A percentile compares a stretch with the other conserved stretches of the same genome.
Conservation (phyloP, 1,284 basidiomycete genomes). For the Trametes hirsuta region DNA sequence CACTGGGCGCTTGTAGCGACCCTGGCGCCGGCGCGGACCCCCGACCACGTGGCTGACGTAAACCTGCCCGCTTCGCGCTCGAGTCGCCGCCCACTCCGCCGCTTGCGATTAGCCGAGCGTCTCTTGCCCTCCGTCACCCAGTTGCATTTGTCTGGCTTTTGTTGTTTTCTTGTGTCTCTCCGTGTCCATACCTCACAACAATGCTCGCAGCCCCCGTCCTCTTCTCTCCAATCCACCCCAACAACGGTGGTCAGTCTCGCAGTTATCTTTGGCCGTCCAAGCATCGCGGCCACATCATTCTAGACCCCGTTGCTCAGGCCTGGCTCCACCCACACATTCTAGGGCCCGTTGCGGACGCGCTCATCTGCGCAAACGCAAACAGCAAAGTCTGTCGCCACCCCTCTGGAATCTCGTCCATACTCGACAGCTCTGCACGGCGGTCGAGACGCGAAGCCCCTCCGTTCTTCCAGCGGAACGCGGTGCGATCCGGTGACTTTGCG, state of each 20-base stretch:
- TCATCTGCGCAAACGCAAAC: constrained; percentile 7
- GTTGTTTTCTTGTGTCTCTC: background rate
- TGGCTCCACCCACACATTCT: constrained; percentile 4
- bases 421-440: background rate
- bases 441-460: background rate
- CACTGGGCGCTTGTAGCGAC: background rate
- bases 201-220: background rate
- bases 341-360: background rate
- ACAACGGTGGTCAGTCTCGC: background rate
- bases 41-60: constrained; percentile 2
- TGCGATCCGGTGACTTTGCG: constrained; percentile 4
- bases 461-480: background rate
- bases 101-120: background rate
- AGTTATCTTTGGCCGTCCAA: background rate
- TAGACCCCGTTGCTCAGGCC: constrained; percentile 1
- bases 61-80: background rate
- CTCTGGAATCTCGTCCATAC: background rate
- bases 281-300: background rate
- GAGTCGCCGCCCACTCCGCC: background rate
- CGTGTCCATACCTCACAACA: background rate
- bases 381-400: background rate
- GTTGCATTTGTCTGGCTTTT: background rate
- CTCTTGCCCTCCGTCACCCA: background rate
- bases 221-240: background rate
- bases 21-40: background rate